These are phyloP conservation scores for Talaromyces sp. DNA, from an alignment of 2,329 filamentous ascomycete genomes.

Conservation along the genomic window DNA sequence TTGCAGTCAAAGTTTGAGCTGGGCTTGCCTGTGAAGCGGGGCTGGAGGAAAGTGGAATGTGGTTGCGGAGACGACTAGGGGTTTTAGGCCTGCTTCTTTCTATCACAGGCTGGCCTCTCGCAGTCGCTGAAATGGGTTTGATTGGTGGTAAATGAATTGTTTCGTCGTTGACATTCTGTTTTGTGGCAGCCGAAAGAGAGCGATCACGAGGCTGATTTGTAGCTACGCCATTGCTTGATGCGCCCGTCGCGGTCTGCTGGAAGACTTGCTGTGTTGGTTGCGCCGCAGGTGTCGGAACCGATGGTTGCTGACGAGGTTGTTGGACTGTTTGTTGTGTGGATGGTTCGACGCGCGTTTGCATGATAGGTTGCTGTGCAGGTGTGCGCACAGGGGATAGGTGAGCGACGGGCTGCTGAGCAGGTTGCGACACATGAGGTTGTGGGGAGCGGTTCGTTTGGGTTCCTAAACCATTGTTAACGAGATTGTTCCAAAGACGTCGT, in stretches of 20 bases:
- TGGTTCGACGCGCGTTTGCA: neutral
- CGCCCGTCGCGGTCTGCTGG: neutral
- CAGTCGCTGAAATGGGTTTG: slow-evolving; percentile 6
- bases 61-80: slow-evolving; percentile 40
- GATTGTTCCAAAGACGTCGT: neutral
- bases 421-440: neutral
- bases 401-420: neutral
- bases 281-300: neutral
- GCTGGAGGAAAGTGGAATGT: slow-evolving; percentile 23
- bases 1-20: neutral
- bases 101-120: slow-evolving; percentile 3
- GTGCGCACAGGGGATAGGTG: neutral
- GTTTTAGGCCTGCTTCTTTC: slow-evolving; percentile 37
- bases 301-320: neutral
- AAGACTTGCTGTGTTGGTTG: neutral
- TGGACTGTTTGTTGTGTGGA: neutral
- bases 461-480: slow-evolving; percentile 13
- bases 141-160: slow-evolving; percentile 4
- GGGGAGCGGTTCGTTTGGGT: neutral
- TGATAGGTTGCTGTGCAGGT: neutral
- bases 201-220: neutral
- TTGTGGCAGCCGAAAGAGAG: neutral
- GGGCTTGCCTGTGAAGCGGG: slow-evolving; percentile 8
- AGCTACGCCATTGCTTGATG: neutral
- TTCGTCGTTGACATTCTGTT: neutral